Evolutionary conservation across 2,329 filamentous ascomycete species (phyloP).

Genomic region (Penicillium fuscoglaucum): DNA sequence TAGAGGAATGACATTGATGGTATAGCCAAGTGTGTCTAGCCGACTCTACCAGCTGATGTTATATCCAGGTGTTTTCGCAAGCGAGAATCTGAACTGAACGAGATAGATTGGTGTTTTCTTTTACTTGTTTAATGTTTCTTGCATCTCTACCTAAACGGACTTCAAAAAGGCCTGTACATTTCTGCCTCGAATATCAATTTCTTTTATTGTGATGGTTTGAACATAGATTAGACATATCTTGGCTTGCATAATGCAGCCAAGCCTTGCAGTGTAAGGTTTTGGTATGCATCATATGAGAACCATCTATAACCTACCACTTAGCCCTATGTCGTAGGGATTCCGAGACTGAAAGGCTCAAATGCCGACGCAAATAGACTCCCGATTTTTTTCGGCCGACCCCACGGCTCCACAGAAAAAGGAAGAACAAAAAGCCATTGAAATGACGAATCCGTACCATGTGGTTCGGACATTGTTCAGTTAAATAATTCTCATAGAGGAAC

Average conservation of each 20-base stretch:
- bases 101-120: slow-evolving; percentile 27
- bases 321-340: not conserved
- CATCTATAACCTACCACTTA: not conserved
- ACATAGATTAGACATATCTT: not conserved
- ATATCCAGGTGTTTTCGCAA: slow-evolving; percentile 27
- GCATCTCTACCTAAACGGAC: slow-evolving; percentile 18
- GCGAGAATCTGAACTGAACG: slow-evolving; percentile 26
- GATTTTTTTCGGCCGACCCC: not conserved
- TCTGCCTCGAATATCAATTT: slow-evolving; percentile 10
- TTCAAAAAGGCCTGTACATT: slow-evolving; percentile 27
- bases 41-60: slow-evolving; percentile 12
- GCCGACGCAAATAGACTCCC: not conserved
- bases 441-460: too few relatives aligned
- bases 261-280: not conserved
- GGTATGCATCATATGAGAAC: not conserved
- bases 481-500: not conserved
- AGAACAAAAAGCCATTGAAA: not conserved
- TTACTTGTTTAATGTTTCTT: slow-evolving; percentile 23
- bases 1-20: slow-evolving; percentile 30
- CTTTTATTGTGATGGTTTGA: not conserved
- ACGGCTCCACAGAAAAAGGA: not conserved
- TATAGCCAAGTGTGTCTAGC: slow-evolving; percentile 12
- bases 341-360: not conserved
- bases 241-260: not conserved
- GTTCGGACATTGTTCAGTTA: too few relatives aligned